Evolutionary conservation across 495 filamentous ascomycete species (phyloP).

Genomic region (Chaetomium fimeti): DNA sequence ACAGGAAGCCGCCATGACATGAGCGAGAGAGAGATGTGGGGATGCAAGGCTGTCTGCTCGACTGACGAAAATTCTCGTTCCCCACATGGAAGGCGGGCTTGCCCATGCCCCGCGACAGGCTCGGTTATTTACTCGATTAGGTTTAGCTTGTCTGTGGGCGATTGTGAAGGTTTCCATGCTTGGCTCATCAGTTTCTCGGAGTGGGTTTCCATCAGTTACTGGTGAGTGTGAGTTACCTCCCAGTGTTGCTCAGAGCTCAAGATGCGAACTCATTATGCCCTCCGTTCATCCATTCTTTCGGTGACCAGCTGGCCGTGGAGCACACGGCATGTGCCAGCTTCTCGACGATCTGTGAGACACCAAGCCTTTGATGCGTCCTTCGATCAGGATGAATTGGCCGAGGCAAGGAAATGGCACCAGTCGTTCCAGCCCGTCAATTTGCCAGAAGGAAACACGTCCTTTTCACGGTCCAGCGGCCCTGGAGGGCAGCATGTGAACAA

Average conservation of each 20-base stretch:
- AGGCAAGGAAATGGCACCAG: constrained; percentile 73
- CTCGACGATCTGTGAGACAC: constrained; percentile 32
- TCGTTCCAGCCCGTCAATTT: constrained; percentile 62
- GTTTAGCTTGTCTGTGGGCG: neutral
- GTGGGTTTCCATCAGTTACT: no score
- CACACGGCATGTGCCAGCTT: constrained; percentile 3
- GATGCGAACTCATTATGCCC: neutral
- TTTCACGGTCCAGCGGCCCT: constrained; percentile 84
- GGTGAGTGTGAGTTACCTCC: no score
- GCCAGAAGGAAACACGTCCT: constrained; percentile 67
- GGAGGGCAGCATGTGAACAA: constrained; percentile 98
- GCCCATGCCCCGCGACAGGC: neutral
- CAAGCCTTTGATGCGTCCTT: constrained; percentile 42
- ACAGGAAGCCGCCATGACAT: no score
- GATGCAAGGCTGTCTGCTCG: constrained; percentile 17
- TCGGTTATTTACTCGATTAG: neutral
- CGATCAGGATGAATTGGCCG: constrained; percentile 60
- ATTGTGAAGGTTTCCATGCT: neutral
- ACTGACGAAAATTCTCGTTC: constrained; percentile 23
- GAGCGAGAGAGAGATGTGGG: constrained; percentile 12
- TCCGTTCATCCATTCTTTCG: neutral
- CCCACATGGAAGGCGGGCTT: neutral
- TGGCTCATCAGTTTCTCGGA: no score
- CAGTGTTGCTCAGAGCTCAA: neutral
- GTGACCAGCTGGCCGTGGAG: neutral